A percentile compares a stretch with the other conserved stretches of the same genome.
Conservation (phyloP, 2,329 filamentous ascomycete species). For the Diatrype stigma region DNA sequence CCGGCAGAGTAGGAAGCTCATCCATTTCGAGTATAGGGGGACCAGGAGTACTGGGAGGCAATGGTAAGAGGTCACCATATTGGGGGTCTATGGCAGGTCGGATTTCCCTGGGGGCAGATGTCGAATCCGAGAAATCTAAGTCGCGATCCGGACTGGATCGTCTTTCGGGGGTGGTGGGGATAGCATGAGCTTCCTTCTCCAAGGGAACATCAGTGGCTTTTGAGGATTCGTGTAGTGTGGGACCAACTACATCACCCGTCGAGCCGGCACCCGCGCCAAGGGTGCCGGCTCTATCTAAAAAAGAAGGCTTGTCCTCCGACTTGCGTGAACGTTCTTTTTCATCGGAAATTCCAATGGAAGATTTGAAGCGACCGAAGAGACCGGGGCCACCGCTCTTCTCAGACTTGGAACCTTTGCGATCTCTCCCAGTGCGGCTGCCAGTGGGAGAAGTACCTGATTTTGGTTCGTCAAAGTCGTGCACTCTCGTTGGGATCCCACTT, state of each 20-base stretch:
- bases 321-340: slow-evolving; percentile 27
- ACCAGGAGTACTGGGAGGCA: slow-evolving; percentile 56
- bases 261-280: slow-evolving; percentile 66
- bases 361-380: slow-evolving; percentile 47
- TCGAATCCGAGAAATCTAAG: slow-evolving; percentile 48
- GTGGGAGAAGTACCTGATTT: slow-evolving; percentile 43
- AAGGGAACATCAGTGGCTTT: slow-evolving; percentile 43
- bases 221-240: slow-evolving; percentile 35
- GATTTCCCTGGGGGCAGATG: slow-evolving; percentile 54
- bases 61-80: slow-evolving; percentile 60
- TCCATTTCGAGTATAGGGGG: slow-evolving; percentile 37
- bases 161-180: slow-evolving; percentile 16
- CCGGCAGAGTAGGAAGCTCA: slow-evolving; percentile 51
- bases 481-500: slow-evolving; percentile 31
- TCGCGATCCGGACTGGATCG: slow-evolving; percentile 18
- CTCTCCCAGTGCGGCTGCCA: slow-evolving; percentile 21
- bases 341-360: slow-evolving; percentile 32
- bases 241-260: slow-evolving; percentile 44
- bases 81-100: slow-evolving; percentile 64
- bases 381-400: slow-evolving; percentile 37
- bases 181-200: slow-evolving; percentile 32
- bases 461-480: slow-evolving; percentile 44
- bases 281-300: slow-evolving; percentile 70
- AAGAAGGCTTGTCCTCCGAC: slow-evolving; percentile 48
- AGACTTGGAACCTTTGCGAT: slow-evolving; percentile 25